Evolutionary conservation across 192 early-diverging fungal species (phyloP).

Genomic region (Linderina pennispora): DNA sequence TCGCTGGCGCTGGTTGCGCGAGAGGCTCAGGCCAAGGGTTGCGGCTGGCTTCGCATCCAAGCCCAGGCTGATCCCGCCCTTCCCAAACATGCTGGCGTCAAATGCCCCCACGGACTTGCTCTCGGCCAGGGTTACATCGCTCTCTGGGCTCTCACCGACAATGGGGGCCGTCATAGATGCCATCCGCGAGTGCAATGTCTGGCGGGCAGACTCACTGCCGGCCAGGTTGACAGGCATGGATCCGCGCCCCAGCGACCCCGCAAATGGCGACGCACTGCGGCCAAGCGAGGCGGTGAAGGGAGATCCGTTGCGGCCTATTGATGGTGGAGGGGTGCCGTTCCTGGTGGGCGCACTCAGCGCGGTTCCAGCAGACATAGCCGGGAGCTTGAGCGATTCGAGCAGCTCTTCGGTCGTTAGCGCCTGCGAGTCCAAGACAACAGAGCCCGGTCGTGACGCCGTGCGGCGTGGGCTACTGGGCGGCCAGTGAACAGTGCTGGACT

Average conservation of each 20-base stretch:
- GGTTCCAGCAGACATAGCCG: neutral
- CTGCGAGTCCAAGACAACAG: slow-evolving; percentile 6
- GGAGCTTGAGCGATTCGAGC: slow-evolving; percentile 39
- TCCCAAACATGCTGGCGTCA: slow-evolving; percentile 19
- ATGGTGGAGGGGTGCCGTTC: neutral
- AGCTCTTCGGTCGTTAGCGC: slow-evolving; percentile 42
- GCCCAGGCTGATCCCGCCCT: slow-evolving; percentile 27
- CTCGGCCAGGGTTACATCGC: too few species aligned
- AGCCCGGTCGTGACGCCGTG: slow-evolving; percentile 4
- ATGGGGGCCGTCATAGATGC: neutral
- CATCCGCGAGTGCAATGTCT: neutral
- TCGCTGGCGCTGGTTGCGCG: slow-evolving; percentile 7
- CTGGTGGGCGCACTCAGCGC: slow-evolving; percentile 8
- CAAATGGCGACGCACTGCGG: neutral
- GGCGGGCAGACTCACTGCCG: neutral
- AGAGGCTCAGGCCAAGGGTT: slow-evolving; percentile 27
- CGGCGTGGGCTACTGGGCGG: slow-evolving; percentile 13
- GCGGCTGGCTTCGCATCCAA: slow-evolving; percentile 17
- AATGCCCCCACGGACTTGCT: slow-evolving; percentile 1
- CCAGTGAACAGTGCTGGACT: slow-evolving; percentile 24
- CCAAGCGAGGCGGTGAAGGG: neutral
- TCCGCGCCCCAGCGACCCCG: too few species aligned
- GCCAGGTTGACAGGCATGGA: neutral
- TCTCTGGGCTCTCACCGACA: too few species aligned
- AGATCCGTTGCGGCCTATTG: neutral